Evolutionary conservation across 148 eudicot genomes (phyloP), one percentile per base, ranked within the genome.

Genomic region (Amaranthus hypochondriacus): DNA sequence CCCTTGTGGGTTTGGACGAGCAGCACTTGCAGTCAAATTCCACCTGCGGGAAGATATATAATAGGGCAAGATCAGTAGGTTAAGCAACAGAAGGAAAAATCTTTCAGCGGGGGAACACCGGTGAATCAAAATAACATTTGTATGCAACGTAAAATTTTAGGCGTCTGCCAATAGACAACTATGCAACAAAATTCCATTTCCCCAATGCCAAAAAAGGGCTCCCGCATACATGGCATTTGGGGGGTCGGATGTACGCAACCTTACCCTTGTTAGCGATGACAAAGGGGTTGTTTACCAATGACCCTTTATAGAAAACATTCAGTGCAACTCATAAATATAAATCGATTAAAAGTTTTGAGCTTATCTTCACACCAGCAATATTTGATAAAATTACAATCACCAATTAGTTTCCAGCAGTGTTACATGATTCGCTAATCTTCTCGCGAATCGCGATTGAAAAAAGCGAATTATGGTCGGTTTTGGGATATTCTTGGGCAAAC

Each of bases 1-100:
- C 60, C 98, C 98, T 68, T 95, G 98, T n/a, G 98, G 98, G 83
- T 95, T 95, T 66, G 98, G 98, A 65, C 98, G 96, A 79, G 98
- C 98, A 73, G 89, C 98, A 77, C 97, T 87, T 71, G 98, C 91
- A 70, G 98, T 78, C 60, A 92, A 87, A 80, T 95, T 95, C 98
- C 89, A 86, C 82, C 98, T 95, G 48, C 77, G 18, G 18, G 18
- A 18, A 18, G 18, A 18, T 18, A 18, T 18, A 81, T 44, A 75
- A 74, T 68, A 57, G 71, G 11, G 39, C 8, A 43, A 77, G 57
- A 69, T 59, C 18, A 61, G 72, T 79, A 68, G 79, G 77, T 83
- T 49, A 50, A 76, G 39, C 56, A 62, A 57, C 66, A 56, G 15
- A 14, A 48, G 28, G 58, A 43, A 42, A 64, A 46, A 55, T 80